Base-by-base conservation (phyloP, 768 basidiomycete species). In the Pleurotus ostreatus region DNA sequence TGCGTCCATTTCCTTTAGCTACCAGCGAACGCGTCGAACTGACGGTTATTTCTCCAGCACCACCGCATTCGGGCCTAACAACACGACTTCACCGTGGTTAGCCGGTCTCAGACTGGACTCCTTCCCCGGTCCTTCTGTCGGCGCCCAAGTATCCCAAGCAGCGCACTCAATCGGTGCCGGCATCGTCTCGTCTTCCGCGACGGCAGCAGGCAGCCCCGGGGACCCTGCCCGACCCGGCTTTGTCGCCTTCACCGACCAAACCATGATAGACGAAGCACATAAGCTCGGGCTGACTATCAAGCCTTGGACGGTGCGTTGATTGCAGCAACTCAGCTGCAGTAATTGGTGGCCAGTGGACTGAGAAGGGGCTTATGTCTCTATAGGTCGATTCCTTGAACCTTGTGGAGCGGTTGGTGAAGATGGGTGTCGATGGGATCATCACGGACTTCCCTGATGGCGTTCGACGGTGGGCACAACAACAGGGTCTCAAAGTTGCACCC, bases 341-440 rank as follows among this genome's bases (percentile, higher is more conserved):
- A 9, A 30, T 30, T 30, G 30, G 30, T 30, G 30, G 30, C 30
- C 30, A 9, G 30, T 34, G 30, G 30, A 11, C 30, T 34, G 30
- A 34, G 30, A 34, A 8, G 23, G 23, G 23, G 9, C 7, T 30
- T 30, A 9, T 9, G 26, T 34, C 11, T 34, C 8, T 57, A 5
- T 63, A 89, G 86, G 77, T 86, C 57, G 83, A 91, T 64, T 71
- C 75, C 16, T 70, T 88, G 56, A 83, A 80, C 61, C 71, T 83
- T 38, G 78, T 80, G 2, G 82, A 87, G n/a, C 75, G 84, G 59
- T 65, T 92, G 41, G 55, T 85, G 34, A 74, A 75, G 13, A 79
- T 78, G 73, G 81, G 81, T 2, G 84, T 83, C 0, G 89, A 92
- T 66, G 90, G 89, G 0, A 80, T 92, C 55, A 92, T 92, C 62